Base-by-base conservation (phyloP, 352 stramenopile species). In the Pythium guiyangense region DNA sequence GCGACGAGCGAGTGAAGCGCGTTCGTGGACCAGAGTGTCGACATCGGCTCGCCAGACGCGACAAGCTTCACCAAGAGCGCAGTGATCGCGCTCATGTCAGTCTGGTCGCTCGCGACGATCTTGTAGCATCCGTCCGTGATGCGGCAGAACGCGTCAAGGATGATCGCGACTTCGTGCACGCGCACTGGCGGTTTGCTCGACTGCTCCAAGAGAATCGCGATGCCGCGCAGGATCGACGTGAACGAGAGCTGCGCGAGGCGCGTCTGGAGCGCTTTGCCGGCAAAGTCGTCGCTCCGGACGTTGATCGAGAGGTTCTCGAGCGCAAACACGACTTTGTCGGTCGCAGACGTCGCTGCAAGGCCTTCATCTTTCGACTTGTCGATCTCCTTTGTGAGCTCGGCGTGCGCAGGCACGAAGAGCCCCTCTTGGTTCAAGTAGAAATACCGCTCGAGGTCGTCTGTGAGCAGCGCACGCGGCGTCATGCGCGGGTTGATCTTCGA, bases 251-350 rank as follows among this genome's bases (percentile, higher is more conserved):
- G 80, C 15, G 76, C 67, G 11, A 90, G 67, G 6, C 71, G 71
- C 9, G 54, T 59, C 37, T 83, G 69, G 29, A 84, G 69, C 8
- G 53, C 35, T 40, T 78, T 84, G 1, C 66, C 66, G 1, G 61
- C 46, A 53, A 93, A 91, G 59, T 93, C 77, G 35, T 73, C 64
- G 12, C 71, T 67, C 50, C 85, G 67, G 29, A 90, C 72, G 52
- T 86, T 90, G 60, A 84, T 78, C 54, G 79, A 87, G 56, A 91
- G 71, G 47, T 77, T 89, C 20, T 93, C 80, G 15, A 93, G 62
- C 2, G 77, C 68, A 61, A 93, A 91, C 20, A 84, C 67, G 27
- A 88, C 61, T 52, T 74, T 80, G 45, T 90, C 84, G 20, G 71
- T 84, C 2, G 64, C 62, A 3, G 72, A 75, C n/a, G 67, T 67